These are phyloP conservation scores for Favolaschia claudopus DNA, from an alignment of 768 basidiomycete genomes.

Conservation along the genomic window DNA sequence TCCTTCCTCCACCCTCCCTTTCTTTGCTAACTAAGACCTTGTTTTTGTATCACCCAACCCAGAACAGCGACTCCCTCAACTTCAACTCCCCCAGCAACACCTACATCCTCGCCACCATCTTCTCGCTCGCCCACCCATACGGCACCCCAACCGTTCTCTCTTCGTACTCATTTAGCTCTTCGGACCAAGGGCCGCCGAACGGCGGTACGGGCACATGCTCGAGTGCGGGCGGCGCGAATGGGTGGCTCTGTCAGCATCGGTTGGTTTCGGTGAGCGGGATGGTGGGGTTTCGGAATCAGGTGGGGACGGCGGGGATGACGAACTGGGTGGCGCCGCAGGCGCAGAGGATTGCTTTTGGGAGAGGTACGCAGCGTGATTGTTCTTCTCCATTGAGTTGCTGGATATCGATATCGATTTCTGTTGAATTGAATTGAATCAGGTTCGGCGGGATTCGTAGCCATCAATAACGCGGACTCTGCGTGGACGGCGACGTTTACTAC, in stretches of 20 bases:
- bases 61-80: conserved; percentile 64
- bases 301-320: conserved; percentile 56
- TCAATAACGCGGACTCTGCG: conserved; percentile 65
- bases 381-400: neutral
- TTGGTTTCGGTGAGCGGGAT: conserved; percentile 65
- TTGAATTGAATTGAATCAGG: conserved; percentile 49
- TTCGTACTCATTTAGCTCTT: conserved; percentile 59
- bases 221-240: conserved; percentile 57
- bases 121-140: conserved; percentile 72
- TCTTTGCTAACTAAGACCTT: no score
- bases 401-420: neutral
- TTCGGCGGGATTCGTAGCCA: conserved; percentile 65
- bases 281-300: conserved; percentile 70
- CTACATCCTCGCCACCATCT: conserved; percentile 65
- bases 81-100: conserved; percentile 70
- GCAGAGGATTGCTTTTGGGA: conserved; percentile 71
- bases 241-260: conserved; percentile 75
- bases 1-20: neutral
- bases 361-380: conserved; percentile 49
- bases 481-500: conserved; percentile 69
- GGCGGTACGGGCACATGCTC: conserved; percentile 57
- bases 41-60: no score
- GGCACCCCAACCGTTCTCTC: conserved; percentile 72
- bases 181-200: conserved; percentile 68
- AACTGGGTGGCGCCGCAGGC: conserved; percentile 67